These are phyloP conservation scores for Chlorella ohadii DNA, from an alignment of 139 green algal species.

Conservation along the genomic window DNA sequence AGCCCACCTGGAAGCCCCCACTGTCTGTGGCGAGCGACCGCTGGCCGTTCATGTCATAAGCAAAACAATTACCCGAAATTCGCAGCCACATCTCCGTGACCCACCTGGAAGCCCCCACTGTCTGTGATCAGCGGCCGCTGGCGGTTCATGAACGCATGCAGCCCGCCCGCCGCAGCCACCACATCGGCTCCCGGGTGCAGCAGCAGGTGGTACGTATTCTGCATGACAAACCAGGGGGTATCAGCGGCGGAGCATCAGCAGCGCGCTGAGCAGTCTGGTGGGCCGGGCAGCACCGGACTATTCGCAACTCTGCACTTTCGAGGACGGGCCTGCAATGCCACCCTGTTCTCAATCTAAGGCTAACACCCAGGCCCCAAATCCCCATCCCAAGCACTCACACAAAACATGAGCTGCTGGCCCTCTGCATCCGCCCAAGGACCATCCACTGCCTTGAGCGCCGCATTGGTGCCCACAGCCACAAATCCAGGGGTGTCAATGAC, in stretches of 20 bases:
- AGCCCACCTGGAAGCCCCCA: conserved; percentile 59
- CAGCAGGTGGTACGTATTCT: conserved; percentile 66
- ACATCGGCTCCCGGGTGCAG: conserved; percentile 58
- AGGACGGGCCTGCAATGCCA: no score
- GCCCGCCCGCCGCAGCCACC: conserved; percentile 49
- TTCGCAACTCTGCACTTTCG: no score
- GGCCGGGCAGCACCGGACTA: no score
- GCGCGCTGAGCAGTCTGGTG: no score
- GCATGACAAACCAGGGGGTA: no score
- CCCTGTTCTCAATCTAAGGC: no score
- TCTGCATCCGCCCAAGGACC: conserved; percentile 34
- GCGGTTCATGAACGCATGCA: conserved; percentile 62
- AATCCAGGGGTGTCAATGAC: conserved; percentile 56
- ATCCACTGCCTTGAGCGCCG: conserved; percentile 58
- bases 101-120: conserved; percentile 59
- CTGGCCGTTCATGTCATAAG: conserved; percentile 49
- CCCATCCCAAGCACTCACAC: neutral
- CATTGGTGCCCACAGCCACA: conserved; percentile 64
- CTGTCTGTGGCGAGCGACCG: conserved; percentile 62
- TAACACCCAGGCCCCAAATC: no score
- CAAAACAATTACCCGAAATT: no score
- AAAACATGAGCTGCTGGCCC: conserved; percentile 37
- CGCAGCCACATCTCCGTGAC: neutral
- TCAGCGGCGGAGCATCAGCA: no score
- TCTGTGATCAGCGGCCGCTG: conserved; percentile 62